These are phyloP conservation scores for Dryas integrifolia DNA, from an alignment of 331 rosid species.

Conservation along the genomic window DNA sequence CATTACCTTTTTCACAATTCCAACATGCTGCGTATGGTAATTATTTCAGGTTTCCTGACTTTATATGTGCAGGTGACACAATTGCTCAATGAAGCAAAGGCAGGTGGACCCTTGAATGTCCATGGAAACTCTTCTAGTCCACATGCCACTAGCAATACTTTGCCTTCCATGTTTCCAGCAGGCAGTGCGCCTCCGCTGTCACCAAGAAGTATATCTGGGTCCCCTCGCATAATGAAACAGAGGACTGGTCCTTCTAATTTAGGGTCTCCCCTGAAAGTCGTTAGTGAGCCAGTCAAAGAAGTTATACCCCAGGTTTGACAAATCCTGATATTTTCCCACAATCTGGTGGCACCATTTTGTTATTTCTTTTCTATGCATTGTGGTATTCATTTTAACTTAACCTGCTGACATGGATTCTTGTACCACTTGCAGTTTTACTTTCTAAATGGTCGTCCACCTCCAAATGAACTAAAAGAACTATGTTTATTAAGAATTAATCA, in stretches of 20 bases:
- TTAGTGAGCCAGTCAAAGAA: constrained; percentile 92
- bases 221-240: constrained; percentile 90
- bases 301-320: constrained; percentile 91
- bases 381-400: constrained; percentile 23
- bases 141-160: constrained; percentile 64
- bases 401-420: constrained; percentile 18
- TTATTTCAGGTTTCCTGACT: constrained; percentile 21
- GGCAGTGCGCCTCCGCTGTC: constrained; percentile 99
- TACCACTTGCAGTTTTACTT: constrained; percentile 80
- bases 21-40: not conserved
- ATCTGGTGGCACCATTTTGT: constrained; percentile 8
- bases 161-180: constrained; percentile 99
- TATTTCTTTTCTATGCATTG: not conserved
- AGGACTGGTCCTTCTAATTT: constrained; percentile 90
- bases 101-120: constrained; percentile 84
- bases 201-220: constrained; percentile 94
- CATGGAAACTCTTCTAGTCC: constrained; percentile 95
- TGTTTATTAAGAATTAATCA: constrained; percentile 63
- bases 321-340: constrained; percentile 4
- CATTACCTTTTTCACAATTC: constrained; percentile 1
- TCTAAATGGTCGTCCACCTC: constrained; percentile 81
- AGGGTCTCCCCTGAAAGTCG: constrained; percentile 88
- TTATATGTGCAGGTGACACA: constrained; percentile 59
- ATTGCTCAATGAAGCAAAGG: constrained; percentile 82
- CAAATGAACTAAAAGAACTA: constrained; percentile 76